Evolutionary conservation across 495 filamentous ascomycete genomes (phyloP), one percentile per base, ranked within the genome.

Genomic region (Articulospora tetracladia): DNA sequence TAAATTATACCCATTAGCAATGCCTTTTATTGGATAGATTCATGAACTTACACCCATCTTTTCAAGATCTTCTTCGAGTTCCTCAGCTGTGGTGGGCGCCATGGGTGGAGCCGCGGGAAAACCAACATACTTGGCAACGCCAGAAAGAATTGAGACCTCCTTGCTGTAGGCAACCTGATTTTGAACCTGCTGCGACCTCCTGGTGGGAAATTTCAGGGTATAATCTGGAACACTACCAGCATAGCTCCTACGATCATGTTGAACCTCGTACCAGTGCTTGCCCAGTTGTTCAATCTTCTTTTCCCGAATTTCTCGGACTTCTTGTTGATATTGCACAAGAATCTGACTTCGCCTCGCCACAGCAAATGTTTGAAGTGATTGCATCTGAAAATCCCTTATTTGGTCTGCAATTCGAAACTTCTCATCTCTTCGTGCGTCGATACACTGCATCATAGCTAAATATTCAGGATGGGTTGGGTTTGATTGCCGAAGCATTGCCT

Each of bases 51-150:
- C 94, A 49, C 85, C 88, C 81, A 98, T 97, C 60, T 85, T 88
- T 68, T 91, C 86, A 36, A 97, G 76, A 73, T 98, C 94, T 53
- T 91, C 88, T 34, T 96, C 90, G 24, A 92, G 73, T 60, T 96
- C 91, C 19, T 84, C 77, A 11, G 83, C 77, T 15, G 89, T 84
- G 20, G 86, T 89, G 24, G 86, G 81, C 25, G 79, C 74, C 62
- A 98, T 84, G 12, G 86, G 79, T 20, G 94, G 94, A n/a, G 93
- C 93, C 30, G 93, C 93, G 26, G 94, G 94, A 73, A 97, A 98
- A 23, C 94, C 94, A 53, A 95, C 83, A 72, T 97, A 90, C 71
- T 96, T 97, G 7, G 92, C 91, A 57, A 98, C 81, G 20, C 94
- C 93, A 8, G 92, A 86, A 57, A 98, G 80, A 15, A 97, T 81